These are phyloP conservation scores for Diaporthe vexans DNA, from an alignment of 2,329 filamentous ascomycete genomes.

Conservation along the genomic window DNA sequence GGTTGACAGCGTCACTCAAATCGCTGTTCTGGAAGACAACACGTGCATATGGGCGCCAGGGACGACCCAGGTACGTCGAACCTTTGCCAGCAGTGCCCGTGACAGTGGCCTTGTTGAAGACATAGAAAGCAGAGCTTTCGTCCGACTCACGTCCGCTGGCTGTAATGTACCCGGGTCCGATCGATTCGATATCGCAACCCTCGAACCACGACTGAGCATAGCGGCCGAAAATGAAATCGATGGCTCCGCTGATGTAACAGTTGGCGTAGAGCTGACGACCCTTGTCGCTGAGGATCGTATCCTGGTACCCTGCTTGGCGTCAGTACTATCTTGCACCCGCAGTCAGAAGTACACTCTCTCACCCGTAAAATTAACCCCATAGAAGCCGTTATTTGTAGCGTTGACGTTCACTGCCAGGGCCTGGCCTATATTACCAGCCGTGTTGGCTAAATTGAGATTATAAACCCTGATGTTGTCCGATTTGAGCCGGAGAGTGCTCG, in stretches of 20 bases:
- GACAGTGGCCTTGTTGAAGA: conserved; percentile 62
- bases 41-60: conserved; percentile 64
- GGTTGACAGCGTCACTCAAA: conserved; percentile 63
- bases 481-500: conserved; percentile 14
- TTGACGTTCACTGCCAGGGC: conserved; percentile 35
- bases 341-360: not conserved
- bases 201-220: conserved; percentile 33
- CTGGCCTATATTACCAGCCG: conserved; percentile 29
- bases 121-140: conserved; percentile 59
- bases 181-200: conserved; percentile 62
- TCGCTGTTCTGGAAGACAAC: conserved; percentile 64
- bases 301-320: conserved; percentile 11
- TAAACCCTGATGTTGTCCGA: conserved; percentile 27
- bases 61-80: conserved; percentile 65
- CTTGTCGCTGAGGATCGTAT: conserved; percentile 30
- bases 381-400: conserved; percentile 29
- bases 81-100: conserved; percentile 47
- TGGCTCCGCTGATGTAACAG: conserved; percentile 15
- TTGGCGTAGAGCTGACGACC: conserved; percentile 24
- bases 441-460: conserved; percentile 31
- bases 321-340: not conserved
- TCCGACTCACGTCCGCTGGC: conserved; percentile 59
- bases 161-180: conserved; percentile 61
- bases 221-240: conserved; percentile 32
- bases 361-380: conserved; percentile 24